phyloP scores from a whole-genome alignment of 768 basidiomycete genomes.

The Thelephora ganbajun region DNA sequence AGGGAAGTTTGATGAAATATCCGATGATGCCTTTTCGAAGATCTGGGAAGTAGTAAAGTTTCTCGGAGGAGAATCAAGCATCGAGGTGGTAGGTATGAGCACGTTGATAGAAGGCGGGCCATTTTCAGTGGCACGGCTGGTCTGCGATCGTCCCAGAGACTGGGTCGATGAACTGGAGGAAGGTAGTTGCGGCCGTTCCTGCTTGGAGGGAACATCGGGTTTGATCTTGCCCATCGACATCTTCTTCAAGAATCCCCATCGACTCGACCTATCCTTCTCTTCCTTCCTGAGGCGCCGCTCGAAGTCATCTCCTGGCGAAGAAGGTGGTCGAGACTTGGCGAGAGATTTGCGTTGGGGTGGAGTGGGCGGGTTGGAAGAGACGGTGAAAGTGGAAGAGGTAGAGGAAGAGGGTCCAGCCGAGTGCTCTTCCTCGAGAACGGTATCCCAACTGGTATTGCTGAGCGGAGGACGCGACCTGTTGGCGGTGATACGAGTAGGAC shows the following conservation, averaged over 20 bases:
- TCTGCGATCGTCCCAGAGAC: too few relatives aligned
- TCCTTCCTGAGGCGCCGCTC: slow-evolving; percentile 8
- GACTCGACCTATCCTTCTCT: slow-evolving; percentile 50
- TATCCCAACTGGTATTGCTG: slow-evolving; percentile 36
- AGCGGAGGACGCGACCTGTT: slow-evolving; percentile 26
- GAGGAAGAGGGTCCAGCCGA: neutral
- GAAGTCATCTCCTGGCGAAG: neutral
- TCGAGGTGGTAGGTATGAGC: neutral
- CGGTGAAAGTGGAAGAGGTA: neutral
- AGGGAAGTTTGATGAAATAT: slow-evolving; percentile 4
- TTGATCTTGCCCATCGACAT: slow-evolving; percentile 96
- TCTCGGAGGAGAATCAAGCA: neutral
- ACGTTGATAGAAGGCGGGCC: slow-evolving; percentile 6
- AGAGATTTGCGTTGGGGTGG: neutral
- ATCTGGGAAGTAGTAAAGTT: neutral
- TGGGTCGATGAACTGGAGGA: slow-evolving; percentile 15
- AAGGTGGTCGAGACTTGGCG: neutral
- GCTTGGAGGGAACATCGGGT: slow-evolving; percentile 32
- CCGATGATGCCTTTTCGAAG: slow-evolving; percentile 6
- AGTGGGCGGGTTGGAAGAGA: neutral
- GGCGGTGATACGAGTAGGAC: slow-evolving; percentile 11
- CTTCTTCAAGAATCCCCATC: slow-evolving; percentile 95
- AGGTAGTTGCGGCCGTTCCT: slow-evolving; percentile 23
- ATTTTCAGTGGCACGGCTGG: too few relatives aligned
- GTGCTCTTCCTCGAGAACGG: slow-evolving; percentile 20